These are phyloP conservation scores for Rhododendron simsii DNA, from an alignment of 148 eudicot species.

Conservation along the genomic window DNA sequence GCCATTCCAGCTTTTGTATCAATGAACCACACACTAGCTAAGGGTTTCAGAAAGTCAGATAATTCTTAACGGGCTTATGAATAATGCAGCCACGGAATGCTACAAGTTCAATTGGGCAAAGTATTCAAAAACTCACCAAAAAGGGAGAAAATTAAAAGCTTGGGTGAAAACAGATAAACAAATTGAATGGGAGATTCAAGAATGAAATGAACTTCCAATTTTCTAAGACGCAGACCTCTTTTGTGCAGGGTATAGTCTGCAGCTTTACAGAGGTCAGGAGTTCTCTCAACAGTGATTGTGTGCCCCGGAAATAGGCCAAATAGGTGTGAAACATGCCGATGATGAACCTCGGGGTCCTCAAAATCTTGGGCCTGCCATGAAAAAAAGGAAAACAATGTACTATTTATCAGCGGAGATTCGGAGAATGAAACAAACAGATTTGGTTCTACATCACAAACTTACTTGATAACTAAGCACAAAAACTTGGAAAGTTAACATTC, in stretches of 20 bases:
- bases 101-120: not conserved
- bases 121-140: not conserved
- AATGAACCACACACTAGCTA: not conserved
- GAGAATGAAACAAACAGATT: not conserved
- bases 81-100: not conserved
- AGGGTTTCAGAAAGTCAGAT: not conserved
- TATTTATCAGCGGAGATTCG: not conserved
- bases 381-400: not conserved
- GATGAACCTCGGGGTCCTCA: conserved; percentile 66
- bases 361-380: conserved; percentile 55
- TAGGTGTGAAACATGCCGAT: conserved; percentile 81
- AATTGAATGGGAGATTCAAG: not conserved
- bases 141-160: too few species aligned
- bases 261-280: conserved; percentile 79
- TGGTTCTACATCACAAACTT: not conserved
- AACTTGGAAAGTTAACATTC: not conserved
- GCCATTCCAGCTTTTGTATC: not conserved
- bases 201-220: not conserved
- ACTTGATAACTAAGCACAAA: not conserved
- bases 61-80: not conserved
- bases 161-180: not conserved
- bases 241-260: conserved; percentile 55
- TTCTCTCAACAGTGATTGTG: conserved; percentile 50
- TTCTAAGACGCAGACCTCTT: conserved; percentile 37
- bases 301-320: conserved; percentile 90